A percentile compares a stretch with the other conserved stretches of the same genome.
These are phyloP conservation scores for Xylaria sp. DNA, from an alignment of 2,329 filamentous ascomycete genomes.

Conservation along the genomic window DNA sequence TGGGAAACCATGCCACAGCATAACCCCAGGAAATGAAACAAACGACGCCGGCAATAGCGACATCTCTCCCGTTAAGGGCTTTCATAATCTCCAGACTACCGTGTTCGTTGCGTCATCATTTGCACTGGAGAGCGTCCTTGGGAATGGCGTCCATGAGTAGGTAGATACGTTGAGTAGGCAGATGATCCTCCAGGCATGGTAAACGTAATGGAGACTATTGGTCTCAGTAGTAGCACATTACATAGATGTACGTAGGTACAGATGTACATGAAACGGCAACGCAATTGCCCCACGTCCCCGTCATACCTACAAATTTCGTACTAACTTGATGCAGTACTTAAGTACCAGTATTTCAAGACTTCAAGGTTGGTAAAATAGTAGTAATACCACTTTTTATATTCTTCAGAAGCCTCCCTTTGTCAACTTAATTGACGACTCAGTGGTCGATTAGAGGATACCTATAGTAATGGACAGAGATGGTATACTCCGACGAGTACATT, in stretches of 20 bases:
- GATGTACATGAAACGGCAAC: background rate
- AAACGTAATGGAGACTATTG: background rate
- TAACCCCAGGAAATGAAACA: constrained; percentile 90
- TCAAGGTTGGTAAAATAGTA: too few species aligned
- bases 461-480: too few species aligned
- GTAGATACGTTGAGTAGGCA: background rate
- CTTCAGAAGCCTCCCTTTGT: too few species aligned
- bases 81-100: constrained; percentile 61
- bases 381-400: too few species aligned
- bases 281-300: too few species aligned
- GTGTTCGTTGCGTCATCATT: constrained; percentile 53
- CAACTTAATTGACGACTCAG: too few species aligned
- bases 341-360: background rate
- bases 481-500: too few species aligned
- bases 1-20: constrained; percentile 82
- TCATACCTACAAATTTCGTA: too few species aligned
- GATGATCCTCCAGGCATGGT: background rate
- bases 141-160: constrained; percentile 6
- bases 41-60: constrained; percentile 73
- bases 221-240: background rate
- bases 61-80: constrained; percentile 78
- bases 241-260: too few species aligned
- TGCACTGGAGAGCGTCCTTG: constrained; percentile 20
- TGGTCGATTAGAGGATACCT: too few species aligned
- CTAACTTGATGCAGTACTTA: background rate